These are phyloP conservation scores for Fusarium robinianum DNA, from an alignment of 2,329 filamentous ascomycete species.

Conservation along the genomic window DNA sequence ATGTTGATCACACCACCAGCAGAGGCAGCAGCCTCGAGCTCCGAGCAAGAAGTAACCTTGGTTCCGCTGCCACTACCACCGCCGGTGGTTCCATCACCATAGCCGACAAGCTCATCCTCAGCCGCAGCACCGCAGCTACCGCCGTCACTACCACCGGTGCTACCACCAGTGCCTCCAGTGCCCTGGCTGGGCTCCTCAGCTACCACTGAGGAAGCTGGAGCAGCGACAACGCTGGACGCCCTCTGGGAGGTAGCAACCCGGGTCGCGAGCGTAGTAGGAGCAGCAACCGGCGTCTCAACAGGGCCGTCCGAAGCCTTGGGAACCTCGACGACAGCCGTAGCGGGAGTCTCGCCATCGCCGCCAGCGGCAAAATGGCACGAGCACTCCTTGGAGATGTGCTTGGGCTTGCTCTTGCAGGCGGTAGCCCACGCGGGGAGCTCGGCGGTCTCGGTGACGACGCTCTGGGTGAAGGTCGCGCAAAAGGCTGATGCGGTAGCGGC, in stretches of 20 bases:
- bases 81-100: slow-evolving; percentile 49
- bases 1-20: slow-evolving; percentile 50
- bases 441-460: slow-evolving; percentile 33
- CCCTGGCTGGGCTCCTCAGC: neutral
- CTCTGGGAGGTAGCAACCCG: slow-evolving; percentile 11
- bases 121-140: slow-evolving; percentile 24
- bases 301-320: slow-evolving; percentile 1
- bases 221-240: neutral
- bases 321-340: neutral
- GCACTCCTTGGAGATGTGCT: slow-evolving; percentile 40
- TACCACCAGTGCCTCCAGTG: slow-evolving; percentile 7
- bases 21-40: slow-evolving; percentile 45
- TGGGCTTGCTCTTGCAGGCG: slow-evolving; percentile 37
- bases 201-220: slow-evolving; percentile 3
- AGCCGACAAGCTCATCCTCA: slow-evolving; percentile 32
- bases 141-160: slow-evolving; percentile 8
- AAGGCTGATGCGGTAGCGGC: slow-evolving; percentile 18
- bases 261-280: slow-evolving; percentile 25
- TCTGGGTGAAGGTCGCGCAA: slow-evolving; percentile 25
- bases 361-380: slow-evolving; percentile 36
- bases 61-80: slow-evolving; percentile 49
- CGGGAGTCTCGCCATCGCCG: slow-evolving; percentile 15
- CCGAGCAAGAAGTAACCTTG: slow-evolving; percentile 51
- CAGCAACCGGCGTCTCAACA: slow-evolving; percentile 7
- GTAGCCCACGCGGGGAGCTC: slow-evolving; percentile 38